These are phyloP conservation scores for Plasmodium inui DNA, from an alignment of 169 alveolate species.

Conservation along the genomic window DNA sequence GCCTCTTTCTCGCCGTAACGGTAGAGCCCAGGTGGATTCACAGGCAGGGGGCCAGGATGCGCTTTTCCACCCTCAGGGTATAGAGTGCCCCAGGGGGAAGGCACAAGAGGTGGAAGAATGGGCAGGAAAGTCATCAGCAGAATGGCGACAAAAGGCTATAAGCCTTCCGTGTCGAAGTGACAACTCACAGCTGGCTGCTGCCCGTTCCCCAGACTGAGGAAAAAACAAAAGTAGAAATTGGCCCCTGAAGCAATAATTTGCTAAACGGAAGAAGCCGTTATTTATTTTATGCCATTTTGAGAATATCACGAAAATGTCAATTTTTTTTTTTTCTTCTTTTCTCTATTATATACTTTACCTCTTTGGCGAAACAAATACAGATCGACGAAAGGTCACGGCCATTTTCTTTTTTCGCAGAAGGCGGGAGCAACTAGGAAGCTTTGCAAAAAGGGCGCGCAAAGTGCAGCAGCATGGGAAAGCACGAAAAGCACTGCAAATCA, in stretches of 20 bases:
- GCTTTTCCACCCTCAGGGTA: neutral
- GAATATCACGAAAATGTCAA: neutral
- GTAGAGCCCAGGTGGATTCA: neutral
- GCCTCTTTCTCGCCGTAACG: neutral
- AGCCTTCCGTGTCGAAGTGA: neutral
- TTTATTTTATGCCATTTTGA: neutral
- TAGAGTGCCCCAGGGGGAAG: neutral
- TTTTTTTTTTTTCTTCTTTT: neutral
- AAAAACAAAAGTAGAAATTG: neutral
- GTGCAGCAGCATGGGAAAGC: neutral
- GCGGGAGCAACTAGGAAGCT: neutral
- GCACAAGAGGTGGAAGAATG: neutral
- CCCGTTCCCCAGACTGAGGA: neutral
- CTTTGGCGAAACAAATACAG: neutral
- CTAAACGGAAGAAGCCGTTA: neutral
- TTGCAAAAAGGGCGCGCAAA: neutral
- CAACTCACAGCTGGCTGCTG: neutral
- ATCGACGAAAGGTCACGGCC: neutral
- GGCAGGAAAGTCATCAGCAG: neutral
- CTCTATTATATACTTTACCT: neutral
- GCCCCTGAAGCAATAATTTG: neutral
- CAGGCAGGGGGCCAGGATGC: neutral
- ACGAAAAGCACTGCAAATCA: neutral
- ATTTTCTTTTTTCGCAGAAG: neutral
- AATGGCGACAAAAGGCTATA: neutral